Evolutionary conservation across 148 eudicot genomes (phyloP).

Genomic region (Silene uniflora): DNA sequence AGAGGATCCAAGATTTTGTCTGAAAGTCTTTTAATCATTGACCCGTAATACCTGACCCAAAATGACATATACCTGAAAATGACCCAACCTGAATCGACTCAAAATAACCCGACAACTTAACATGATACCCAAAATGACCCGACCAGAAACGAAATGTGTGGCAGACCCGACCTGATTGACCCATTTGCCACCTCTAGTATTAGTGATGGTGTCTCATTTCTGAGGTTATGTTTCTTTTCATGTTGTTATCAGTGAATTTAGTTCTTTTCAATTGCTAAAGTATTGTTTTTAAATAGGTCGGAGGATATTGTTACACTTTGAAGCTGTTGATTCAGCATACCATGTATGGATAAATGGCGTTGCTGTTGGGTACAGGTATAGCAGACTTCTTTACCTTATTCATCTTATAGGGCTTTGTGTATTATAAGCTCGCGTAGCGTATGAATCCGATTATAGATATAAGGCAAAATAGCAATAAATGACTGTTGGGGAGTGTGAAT

Average conservation of each 20-base stretch:
- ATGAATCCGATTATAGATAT: neutral
- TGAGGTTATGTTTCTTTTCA: neutral
- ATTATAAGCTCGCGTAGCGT: neutral
- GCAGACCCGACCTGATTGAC: too few species aligned
- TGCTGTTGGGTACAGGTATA: constrained; percentile 86
- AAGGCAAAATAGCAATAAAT: neutral
- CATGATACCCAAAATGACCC: too few species aligned
- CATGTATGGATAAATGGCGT: constrained; percentile 84
- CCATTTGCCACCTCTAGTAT: too few species aligned
- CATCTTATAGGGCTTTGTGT: neutral
- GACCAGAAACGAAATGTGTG: too few species aligned
- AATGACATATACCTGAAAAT: too few species aligned
- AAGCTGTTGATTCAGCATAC: constrained; percentile 96
- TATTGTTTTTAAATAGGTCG: constrained; percentile 57
- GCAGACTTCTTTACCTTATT: neutral
- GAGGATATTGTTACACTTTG: constrained; percentile 82
- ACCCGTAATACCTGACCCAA: too few species aligned
- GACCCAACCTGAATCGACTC: too few species aligned
- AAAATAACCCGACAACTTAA: too few species aligned
- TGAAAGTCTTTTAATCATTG: too few species aligned
- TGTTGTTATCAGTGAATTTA: constrained; percentile 1
- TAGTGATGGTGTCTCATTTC: neutral
- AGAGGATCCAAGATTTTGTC: too few species aligned
- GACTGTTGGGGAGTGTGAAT: neutral
- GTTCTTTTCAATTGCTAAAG: neutral